phyloP scores from a whole-genome alignment of 176 grass and related monocot species.

The Triticum turgidum region DNA sequence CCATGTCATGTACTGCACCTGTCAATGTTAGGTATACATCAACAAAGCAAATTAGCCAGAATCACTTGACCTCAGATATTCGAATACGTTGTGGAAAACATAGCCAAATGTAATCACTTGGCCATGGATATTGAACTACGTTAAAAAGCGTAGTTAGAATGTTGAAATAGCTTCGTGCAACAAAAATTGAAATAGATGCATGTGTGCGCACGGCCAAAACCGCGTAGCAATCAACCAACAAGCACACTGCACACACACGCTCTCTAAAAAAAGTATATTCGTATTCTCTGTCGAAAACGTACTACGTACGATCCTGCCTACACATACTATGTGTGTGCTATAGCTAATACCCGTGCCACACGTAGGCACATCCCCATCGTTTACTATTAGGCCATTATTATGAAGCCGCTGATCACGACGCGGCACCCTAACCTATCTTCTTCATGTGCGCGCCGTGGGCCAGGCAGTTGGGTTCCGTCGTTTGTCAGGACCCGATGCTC shows the following conservation, averaged over 20 bases:
- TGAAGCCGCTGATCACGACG: conserved; percentile 6
- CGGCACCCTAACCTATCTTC: neutral
- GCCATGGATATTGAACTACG: neutral
- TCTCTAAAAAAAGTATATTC: no score
- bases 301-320: neutral
- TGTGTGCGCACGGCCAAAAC: neutral
- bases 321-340: neutral
- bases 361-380: neutral
- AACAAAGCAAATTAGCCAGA: neutral
- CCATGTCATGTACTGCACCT: neutral
- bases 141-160: neutral
- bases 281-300: neutral
- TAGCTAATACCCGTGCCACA: neutral
- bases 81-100: no score
- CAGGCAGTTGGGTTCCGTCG: neutral
- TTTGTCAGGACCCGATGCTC: neutral
- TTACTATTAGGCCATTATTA: neutral
- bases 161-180: neutral
- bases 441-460: neutral
- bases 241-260: no score
- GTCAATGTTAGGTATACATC: neutral
- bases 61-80: neutral
- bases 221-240: no score
- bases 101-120: neutral
- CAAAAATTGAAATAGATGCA: neutral